phyloP scores from a whole-genome alignment of 179 eudicot genomes.

The Vitellaria paradoxa region DNA sequence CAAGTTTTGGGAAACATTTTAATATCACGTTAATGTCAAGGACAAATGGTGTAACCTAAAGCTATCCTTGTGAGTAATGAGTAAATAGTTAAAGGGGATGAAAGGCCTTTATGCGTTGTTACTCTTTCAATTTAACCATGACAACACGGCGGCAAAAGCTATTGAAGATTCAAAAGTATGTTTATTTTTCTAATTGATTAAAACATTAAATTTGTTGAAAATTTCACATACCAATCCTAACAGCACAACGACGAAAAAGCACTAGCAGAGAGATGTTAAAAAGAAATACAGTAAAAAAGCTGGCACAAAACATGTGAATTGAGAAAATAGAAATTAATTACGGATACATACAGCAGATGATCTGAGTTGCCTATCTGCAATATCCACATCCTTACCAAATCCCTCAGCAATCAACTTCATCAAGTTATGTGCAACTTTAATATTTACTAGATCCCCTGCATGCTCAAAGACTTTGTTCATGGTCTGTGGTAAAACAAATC shows the following conservation, averaged over 20 bases:
- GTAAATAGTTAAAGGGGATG: too few relatives aligned
- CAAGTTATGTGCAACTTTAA: constrained; percentile 92
- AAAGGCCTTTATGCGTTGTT: too few relatives aligned
- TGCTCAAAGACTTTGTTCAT: constrained; percentile 98
- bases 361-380: constrained; percentile 87
- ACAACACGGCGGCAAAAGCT: too few relatives aligned
- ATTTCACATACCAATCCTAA: too few relatives aligned
- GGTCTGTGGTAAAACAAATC: constrained; percentile 59
- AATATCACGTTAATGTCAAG: too few relatives aligned
- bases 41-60: too few relatives aligned
- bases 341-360: constrained; percentile 85
- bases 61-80: not conserved
- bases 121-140: too few relatives aligned
- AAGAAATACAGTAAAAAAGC: too few relatives aligned
- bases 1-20: not conserved
- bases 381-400: constrained; percentile 91
- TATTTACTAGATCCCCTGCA: constrained; percentile 94
- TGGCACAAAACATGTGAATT: not conserved
- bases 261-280: not conserved
- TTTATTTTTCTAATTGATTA: too few relatives aligned
- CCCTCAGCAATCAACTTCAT: constrained; percentile 99
- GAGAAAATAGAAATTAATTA: constrained; percentile 7
- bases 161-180: too few relatives aligned
- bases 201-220: too few relatives aligned
- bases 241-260: too few relatives aligned